Conservation (phyloP, 495 filamentous ascomycete genomes). For the Lepraria neglecta region DNA sequence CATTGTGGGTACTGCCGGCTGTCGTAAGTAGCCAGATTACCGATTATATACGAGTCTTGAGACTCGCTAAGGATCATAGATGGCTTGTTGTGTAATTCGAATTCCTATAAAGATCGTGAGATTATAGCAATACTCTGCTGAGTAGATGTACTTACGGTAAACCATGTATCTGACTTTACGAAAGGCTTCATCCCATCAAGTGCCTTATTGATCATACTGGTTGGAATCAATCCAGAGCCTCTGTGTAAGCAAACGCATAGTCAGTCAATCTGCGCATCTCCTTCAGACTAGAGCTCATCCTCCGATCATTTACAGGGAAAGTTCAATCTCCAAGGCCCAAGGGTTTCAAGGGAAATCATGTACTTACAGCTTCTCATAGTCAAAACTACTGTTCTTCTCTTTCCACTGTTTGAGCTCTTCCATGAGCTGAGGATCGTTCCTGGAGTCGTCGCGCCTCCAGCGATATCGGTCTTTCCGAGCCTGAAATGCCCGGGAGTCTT, state of each 20-base stretch:
- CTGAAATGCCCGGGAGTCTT: not conserved
- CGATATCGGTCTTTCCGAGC: slow-evolving; percentile 22
- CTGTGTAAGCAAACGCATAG: not conserved
- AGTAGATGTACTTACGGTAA: slow-evolving; percentile 20
- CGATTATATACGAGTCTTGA: slow-evolving; percentile 28
- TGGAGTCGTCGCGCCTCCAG: slow-evolving; percentile 22
- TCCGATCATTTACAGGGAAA: not conserved
- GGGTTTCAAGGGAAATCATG: no score
- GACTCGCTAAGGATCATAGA: slow-evolving; percentile 22
- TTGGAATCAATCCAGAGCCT: slow-evolving; percentile 20
- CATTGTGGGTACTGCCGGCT: slow-evolving; percentile 31
- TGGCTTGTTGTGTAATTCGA: slow-evolving; percentile 19
- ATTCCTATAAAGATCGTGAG: slow-evolving; percentile 20
- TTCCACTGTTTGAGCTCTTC: slow-evolving; percentile 25
- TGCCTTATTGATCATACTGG: slow-evolving; percentile 13
- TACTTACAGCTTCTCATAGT: slow-evolving; percentile 25
- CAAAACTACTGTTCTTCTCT: slow-evolving; percentile 8
- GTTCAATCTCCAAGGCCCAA: not conserved
- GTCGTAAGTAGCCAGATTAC: slow-evolving; percentile 31
- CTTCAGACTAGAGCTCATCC: no score
- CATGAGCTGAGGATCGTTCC: slow-evolving; percentile 9
- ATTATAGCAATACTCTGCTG: not conserved
- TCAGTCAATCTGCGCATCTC: not conserved
- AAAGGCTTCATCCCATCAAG: not conserved
- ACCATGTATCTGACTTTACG: slow-evolving; percentile 24